Conservation (phyloP, 2,329 filamentous ascomycete genomes). For the Septoria petroselini region DNA sequence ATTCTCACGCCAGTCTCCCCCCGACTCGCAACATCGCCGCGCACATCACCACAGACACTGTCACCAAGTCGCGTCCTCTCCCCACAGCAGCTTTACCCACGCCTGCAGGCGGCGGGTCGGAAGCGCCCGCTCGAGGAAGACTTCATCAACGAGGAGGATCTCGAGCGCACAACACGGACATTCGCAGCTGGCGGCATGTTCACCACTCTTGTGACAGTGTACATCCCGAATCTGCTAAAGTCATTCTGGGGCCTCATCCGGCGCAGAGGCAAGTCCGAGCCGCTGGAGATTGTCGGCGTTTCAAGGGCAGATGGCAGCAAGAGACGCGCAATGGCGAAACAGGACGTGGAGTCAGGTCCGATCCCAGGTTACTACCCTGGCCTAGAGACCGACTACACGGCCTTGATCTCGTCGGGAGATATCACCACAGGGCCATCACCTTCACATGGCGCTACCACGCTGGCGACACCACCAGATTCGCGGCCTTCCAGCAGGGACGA, state of each 20-base stretch:
- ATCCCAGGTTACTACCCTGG: constrained; percentile 16
- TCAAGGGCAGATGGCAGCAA: constrained; percentile 15
- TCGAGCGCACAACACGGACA: constrained; percentile 4
- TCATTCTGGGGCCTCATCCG: neutral
- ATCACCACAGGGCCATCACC: neutral
- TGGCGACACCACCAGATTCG: constrained; percentile 22
- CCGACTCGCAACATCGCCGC: neutral
- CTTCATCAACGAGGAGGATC: neutral
- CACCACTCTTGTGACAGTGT: neutral
- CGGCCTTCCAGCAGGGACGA: constrained; percentile 14
- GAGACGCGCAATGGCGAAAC: constrained; percentile 21
- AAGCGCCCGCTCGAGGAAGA: constrained; percentile 5
- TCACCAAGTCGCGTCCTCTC: constrained; percentile 3
- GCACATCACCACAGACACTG: neutral
- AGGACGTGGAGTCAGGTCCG: constrained; percentile 12
- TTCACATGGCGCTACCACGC: neutral
- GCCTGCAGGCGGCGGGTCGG: constrained; percentile 4
- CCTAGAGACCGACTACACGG: neutral
- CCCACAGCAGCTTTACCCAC: constrained; percentile 13
- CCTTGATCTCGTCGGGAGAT: neutral
- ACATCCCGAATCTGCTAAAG: constrained; percentile 3
- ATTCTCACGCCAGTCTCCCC: constrained; percentile 8
- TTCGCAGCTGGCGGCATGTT: constrained; percentile 7
- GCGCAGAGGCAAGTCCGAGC: constrained; percentile 1
- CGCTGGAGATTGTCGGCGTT: constrained; percentile 22